Percentiles rank a stretch among this genome's conserved stretches.
These are phyloP conservation scores for Fonsecaea nubica DNA, from an alignment of 2,329 filamentous ascomycete genomes.

Conservation along the genomic window DNA sequence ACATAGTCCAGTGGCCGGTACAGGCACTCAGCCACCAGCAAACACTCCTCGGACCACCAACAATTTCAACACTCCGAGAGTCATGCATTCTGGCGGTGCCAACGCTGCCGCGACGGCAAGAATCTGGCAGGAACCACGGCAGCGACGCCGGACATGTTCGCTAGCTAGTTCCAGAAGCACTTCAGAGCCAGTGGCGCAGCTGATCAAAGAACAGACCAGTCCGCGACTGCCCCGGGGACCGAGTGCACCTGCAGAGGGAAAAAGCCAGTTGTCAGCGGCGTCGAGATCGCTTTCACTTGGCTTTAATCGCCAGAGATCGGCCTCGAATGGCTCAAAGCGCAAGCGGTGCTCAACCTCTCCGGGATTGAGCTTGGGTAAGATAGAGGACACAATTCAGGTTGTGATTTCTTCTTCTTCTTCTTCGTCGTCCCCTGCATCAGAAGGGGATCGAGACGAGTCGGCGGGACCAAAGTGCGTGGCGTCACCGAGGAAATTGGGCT, in stretches of 20 bases:
- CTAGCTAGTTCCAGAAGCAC: slow-evolving; percentile 15
- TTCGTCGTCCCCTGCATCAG: slow-evolving; percentile 14
- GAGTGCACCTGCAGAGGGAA: background rate
- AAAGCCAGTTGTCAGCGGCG: background rate
- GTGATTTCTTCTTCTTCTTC: slow-evolving; percentile 19
- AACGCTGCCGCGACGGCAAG: slow-evolving; percentile 2
- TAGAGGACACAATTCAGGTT: slow-evolving; percentile 14
- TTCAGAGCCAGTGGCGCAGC: slow-evolving; percentile 11
- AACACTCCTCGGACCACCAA: slow-evolving; percentile 30
- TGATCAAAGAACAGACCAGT: slow-evolving; percentile 19
- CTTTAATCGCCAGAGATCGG: slow-evolving; percentile 25
- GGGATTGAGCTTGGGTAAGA: background rate
- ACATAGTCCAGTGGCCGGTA: slow-evolving; percentile 37
- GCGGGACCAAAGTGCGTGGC: background rate
- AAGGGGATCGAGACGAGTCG: background rate
- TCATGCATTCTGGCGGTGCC: background rate
- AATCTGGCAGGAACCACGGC: slow-evolving; percentile 17
- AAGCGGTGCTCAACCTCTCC: slow-evolving; percentile 31
- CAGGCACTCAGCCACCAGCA: slow-evolving; percentile 31
- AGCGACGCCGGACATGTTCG: slow-evolving; percentile 22
- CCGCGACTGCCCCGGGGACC: slow-evolving; percentile 17
- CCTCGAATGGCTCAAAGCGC: slow-evolving; percentile 35
- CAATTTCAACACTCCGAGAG: slow-evolving; percentile 9
- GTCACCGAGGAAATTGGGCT: background rate
- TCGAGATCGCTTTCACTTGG: slow-evolving; percentile 24